A percentile compares a stretch with the other conserved stretches of the same genome.
These are phyloP conservation scores for Leavenworthia alabamica DNA, from an alignment of 345 rosid genomes.

Conservation along the genomic window DNA sequence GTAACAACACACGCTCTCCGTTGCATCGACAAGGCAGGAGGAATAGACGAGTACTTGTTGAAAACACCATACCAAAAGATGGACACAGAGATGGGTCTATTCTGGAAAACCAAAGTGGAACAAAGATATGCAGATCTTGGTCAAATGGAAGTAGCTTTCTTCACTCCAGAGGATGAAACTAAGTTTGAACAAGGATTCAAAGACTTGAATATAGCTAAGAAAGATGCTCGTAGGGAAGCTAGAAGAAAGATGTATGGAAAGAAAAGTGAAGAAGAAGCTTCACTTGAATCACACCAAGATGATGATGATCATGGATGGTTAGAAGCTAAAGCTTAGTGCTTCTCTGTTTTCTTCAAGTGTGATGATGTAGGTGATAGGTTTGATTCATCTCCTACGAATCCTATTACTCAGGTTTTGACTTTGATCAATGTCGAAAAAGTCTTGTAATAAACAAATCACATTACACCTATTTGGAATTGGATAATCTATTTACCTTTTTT, in stretches of 20 bases:
- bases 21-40: slow-evolving; percentile 97
- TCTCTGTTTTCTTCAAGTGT: slow-evolving; percentile 5
- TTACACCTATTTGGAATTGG: slow-evolving; percentile 3
- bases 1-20: slow-evolving; percentile 91
- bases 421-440: slow-evolving; percentile 4
- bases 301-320: slow-evolving; percentile 34
- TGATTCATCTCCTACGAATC: neutral
- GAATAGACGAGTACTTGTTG: slow-evolving; percentile 90
- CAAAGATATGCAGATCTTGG: slow-evolving; percentile 80
- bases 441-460: slow-evolving; percentile 20
- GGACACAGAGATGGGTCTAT: slow-evolving; percentile 88
- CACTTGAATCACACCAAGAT: slow-evolving; percentile 22
- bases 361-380: slow-evolving; percentile 20
- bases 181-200: slow-evolving; percentile 71
- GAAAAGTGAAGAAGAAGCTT: slow-evolving; percentile 31
- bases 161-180: slow-evolving; percentile 64
- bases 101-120: slow-evolving; percentile 91
- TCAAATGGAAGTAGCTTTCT: slow-evolving; percentile 66
- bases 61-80: slow-evolving; percentile 92
- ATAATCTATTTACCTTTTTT: neutral
- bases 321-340: slow-evolving; percentile 42
- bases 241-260: slow-evolving; percentile 48
- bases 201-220: slow-evolving; percentile 59
- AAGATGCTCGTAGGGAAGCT: slow-evolving; percentile 57
- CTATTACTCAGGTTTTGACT: slow-evolving; percentile 7